Base-by-base conservation (phyloP, 495 filamentous ascomycete genomes). In the Hypomontagnella monticulosa region DNA sequence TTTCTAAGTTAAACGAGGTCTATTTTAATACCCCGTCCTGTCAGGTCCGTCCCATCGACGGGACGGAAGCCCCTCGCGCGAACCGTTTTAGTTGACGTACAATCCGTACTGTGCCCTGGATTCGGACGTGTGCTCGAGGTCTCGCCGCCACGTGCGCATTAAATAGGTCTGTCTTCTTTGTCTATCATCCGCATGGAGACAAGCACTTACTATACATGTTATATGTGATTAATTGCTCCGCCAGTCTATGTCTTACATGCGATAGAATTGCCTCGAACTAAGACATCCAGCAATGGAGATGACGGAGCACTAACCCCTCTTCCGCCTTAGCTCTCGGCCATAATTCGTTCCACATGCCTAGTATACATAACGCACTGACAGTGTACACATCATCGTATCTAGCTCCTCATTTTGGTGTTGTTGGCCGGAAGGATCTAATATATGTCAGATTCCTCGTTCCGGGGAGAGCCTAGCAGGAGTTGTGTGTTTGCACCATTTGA, bases 391-490 rank as follows among this genome's bases (percentile, higher is more conserved):
- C 33, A 34, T 54, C 52, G 52, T 56, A 54, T 56, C 53, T 57
- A 40, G 12, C 49, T 55, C 55, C 42, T 53, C 59, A 54, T 56
- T 27, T 49, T 46, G 42, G 52, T 62, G 63, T 63, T 27, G 42
- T 42, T 57, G 49, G 27, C 49, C 50, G 59, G 59, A 63, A 63
- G 59, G 57, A 67, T 57, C 47, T 51, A 68, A 63, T 68, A 57
- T 68, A 68, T 68, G 65, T 63, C 65, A 68, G 65, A 63, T 68
- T 68, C 59, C 36, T 63, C 53, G 47, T 27, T 60, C 59, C 16
- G 60, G 66, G 66, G 55, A 57, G 20, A 51, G 60, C 50, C 60
- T 60, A 14, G 56, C 43, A 57, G 42, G 38, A 63, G 15, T 12
- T 9, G 34, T 10, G 27, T 61, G 66, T 69, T 69, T 63, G 60